Conservation (phyloP, 768 basidiomycete species). For the Chalciporus piperatus region DNA sequence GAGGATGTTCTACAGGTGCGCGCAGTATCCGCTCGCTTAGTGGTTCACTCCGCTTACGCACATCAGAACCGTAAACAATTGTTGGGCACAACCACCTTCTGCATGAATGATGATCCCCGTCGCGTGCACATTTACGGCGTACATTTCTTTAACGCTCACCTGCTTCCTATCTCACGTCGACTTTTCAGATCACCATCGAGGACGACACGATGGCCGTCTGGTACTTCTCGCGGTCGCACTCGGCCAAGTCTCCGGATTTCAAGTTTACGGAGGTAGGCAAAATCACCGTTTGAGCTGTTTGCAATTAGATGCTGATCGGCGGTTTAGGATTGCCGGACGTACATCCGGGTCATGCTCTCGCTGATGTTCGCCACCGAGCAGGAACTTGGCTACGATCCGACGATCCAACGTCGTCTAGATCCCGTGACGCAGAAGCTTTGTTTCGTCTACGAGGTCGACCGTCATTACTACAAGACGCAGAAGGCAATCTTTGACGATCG, state of each 20-base stretch:
- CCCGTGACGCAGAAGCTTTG: neutral
- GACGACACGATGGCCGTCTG: no score
- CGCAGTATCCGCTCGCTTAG: neutral
- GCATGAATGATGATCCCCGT: no score
- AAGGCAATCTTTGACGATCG: neutral
- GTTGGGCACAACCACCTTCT: neutral
- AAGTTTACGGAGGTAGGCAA: neutral
- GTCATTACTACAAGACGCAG: slow-evolving; percentile 1
- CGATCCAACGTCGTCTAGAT: neutral
- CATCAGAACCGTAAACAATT: neutral
- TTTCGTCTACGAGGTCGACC: neutral
- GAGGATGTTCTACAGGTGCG: no score
- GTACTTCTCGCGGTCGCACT: no score
- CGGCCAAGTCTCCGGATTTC: neutral
- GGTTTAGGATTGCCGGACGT: neutral
- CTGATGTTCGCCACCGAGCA: neutral
- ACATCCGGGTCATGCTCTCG: neutral
- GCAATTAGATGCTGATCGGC: no score
- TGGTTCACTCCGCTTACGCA: neutral
- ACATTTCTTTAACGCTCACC: no score
- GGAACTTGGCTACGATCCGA: neutral
- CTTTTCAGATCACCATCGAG: no score
- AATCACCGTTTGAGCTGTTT: no score
- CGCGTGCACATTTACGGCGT: no score
- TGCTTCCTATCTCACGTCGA: no score